These are phyloP conservation scores for Phlebiopsis flavidoalba DNA, from an alignment of 768 basidiomycete species.

Conservation along the genomic window DNA sequence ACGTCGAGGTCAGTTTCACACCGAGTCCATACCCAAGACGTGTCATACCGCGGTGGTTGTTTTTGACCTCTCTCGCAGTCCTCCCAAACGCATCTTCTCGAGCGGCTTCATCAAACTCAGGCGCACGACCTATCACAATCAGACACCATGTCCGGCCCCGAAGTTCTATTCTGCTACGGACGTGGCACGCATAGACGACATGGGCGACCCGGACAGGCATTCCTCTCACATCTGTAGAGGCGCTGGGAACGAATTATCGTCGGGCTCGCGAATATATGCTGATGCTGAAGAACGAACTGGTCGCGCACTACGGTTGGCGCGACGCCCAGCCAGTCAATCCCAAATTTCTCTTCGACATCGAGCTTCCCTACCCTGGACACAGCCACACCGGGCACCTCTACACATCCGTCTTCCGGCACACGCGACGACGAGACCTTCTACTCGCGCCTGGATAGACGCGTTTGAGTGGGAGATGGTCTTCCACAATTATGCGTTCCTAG, in stretches of 20 bases:
- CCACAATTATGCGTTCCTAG: constrained; percentile 38
- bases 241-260: constrained; percentile 75
- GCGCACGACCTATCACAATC: constrained; percentile 12
- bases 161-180: constrained; percentile 78
- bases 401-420: constrained; percentile 71
- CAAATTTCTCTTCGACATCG: constrained; percentile 76
- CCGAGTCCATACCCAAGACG: neutral
- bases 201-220: constrained; percentile 80
- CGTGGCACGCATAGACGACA: constrained; percentile 75
- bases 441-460: constrained; percentile 76
- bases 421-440: constrained; percentile 82
- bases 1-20: constrained; percentile 8
- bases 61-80: neutral
- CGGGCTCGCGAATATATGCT: constrained; percentile 75
- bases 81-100: neutral
- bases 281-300: constrained; percentile 54
- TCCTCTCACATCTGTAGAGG: constrained; percentile 78
- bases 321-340: constrained; percentile 54
- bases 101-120: neutral
- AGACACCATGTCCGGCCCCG: constrained; percentile 32
- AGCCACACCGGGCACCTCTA: constrained; percentile 72
- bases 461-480: constrained; percentile 93
- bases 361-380: constrained; percentile 73
- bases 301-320: constrained; percentile 67
- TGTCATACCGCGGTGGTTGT: neutral